Percentiles rank a stretch among this genome's conserved stretches.
These are phyloP conservation scores for Podila horticola DNA, from an alignment of 192 early-diverging fungal species.

Conservation along the genomic window DNA sequence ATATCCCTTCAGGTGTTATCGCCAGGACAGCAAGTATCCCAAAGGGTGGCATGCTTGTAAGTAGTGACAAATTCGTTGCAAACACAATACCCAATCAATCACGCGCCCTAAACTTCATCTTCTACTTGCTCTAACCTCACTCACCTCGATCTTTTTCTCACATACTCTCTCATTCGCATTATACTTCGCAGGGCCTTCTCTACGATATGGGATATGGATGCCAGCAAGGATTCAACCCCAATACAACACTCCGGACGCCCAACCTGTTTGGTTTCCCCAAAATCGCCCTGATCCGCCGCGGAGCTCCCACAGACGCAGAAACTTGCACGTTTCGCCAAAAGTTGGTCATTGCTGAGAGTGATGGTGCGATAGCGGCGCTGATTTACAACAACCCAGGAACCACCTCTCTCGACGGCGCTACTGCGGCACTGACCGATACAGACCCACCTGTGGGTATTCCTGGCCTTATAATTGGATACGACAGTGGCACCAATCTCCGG, in stretches of 20 bases:
- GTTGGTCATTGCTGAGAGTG: constrained; percentile 35
- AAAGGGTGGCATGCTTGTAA: constrained; percentile 31
- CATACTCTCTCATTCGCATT: background rate
- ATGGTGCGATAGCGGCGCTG: constrained; percentile 42
- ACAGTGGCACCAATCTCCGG: constrained; percentile 18
- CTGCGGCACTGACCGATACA: background rate
- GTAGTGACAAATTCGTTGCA: background rate
- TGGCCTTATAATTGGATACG: constrained; percentile 27
- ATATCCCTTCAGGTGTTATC: constrained; percentile 1
- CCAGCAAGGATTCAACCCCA: constrained; percentile 8
- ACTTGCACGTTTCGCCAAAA: constrained; percentile 52
- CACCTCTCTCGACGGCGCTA: constrained; percentile 16
- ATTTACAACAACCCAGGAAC: constrained; percentile 44
- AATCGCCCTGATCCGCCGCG: constrained; percentile 33
- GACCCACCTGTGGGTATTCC: constrained; percentile 19
- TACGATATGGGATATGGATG: constrained; percentile 44
- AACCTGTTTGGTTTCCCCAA: constrained; percentile 18
- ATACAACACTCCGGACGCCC: constrained; percentile 11
- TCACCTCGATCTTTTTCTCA: background rate
- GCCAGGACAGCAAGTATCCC: background rate
- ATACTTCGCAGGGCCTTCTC: constrained; percentile 14
- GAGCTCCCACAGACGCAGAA: constrained; percentile 2
- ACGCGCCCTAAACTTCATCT: no score
- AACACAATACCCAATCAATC: background rate
- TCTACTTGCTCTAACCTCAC: background rate